Base-by-base conservation (phyloP, 306 rosid genomes). In the Luffa aegyptiaca region DNA sequence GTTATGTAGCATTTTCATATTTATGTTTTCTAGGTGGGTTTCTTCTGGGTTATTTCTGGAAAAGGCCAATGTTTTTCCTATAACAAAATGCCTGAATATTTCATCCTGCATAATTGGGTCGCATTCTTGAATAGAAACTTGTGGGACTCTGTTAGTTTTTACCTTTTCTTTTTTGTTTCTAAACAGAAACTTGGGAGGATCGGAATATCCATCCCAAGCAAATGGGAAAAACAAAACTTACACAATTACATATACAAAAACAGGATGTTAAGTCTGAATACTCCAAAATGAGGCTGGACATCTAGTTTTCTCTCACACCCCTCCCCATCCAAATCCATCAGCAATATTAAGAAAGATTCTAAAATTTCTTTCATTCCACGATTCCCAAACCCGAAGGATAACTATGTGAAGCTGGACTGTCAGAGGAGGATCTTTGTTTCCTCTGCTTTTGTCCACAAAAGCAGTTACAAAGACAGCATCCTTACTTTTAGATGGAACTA, bases 1-100 rank as follows among this genome's bases (percentile, higher is more conserved):
- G 53, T 9, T 39, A 45, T 83, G 62, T 62, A 53, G 64, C 80
- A 56, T 55, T 79, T 80, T 79, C 64, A 64, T 81, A 37, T 79
- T 57, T 78, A 31, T 51, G 17, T 10, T 69, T 26, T 75, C 70
- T 79, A 21, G 16, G 56, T 56, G 33, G 33, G 51, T 44, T 7
- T 69, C 33, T 69, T 4, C 53, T 42, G 53, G 52, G 36, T n/a
- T n/a, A 42, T 69, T 42, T 3, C 53, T 42, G 53, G 18, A 18
- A 53, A 42, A 44, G 44, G 18, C 76, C 37, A 46, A 42, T 45
- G 53, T 45, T 45, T 44, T 21, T 2, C 39, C 56, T 12, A 44
- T 13, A 21, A 45, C 39, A 21, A 45, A 45, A 45, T 70, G 55
- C 0, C 75, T 69, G 36, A 44, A 9, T 69, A 37, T 6, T 65